Evolutionary conservation across 2,329 filamentous ascomycete genomes (phyloP).

Genomic region (Ceratocystis cubensis): DNA sequence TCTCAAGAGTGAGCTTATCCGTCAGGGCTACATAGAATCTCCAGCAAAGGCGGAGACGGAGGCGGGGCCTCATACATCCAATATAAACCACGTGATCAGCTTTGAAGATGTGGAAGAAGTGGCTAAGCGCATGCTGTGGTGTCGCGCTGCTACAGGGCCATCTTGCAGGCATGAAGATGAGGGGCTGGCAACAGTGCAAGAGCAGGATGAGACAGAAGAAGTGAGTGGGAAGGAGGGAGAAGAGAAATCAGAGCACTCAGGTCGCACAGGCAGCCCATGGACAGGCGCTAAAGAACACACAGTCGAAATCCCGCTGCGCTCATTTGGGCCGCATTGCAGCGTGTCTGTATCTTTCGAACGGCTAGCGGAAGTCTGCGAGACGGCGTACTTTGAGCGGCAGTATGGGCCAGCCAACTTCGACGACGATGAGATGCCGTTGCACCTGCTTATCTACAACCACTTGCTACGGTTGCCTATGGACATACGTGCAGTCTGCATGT

Average conservation of each 20-base stretch:
- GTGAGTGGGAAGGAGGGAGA: not conserved
- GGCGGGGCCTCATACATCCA: constrained; percentile 13
- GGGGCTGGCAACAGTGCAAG: constrained; percentile 41
- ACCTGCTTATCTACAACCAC: constrained; percentile 60
- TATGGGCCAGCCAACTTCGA: constrained; percentile 51
- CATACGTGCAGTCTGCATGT: constrained; percentile 72
- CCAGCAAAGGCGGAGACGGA: constrained; percentile 24
- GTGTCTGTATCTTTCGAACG: constrained; percentile 55
- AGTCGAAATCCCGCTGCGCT: constrained; percentile 35
- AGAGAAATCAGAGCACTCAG: constrained; percentile 23
- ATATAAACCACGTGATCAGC: constrained; percentile 34
- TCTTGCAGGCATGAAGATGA: constrained; percentile 23
- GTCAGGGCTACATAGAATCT: constrained; percentile 23
- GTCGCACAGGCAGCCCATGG: constrained; percentile 5
- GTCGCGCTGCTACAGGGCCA: constrained; percentile 31
- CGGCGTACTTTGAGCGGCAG: constrained; percentile 54
- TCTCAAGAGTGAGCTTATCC: constrained; percentile 36
- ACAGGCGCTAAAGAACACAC: constrained; percentile 16
- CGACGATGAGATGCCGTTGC: constrained; percentile 73
- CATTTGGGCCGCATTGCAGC: constrained; percentile 39
- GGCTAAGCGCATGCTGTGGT: constrained; percentile 66
- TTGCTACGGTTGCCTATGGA: constrained; percentile 69
- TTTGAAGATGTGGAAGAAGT: constrained; percentile 79
- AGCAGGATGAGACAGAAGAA: constrained; percentile 42
- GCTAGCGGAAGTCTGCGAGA: constrained; percentile 63